Evolutionary conservation across 2,329 filamentous ascomycete genomes (phyloP).

Genomic region (Ascosphaera aggregata): DNA sequence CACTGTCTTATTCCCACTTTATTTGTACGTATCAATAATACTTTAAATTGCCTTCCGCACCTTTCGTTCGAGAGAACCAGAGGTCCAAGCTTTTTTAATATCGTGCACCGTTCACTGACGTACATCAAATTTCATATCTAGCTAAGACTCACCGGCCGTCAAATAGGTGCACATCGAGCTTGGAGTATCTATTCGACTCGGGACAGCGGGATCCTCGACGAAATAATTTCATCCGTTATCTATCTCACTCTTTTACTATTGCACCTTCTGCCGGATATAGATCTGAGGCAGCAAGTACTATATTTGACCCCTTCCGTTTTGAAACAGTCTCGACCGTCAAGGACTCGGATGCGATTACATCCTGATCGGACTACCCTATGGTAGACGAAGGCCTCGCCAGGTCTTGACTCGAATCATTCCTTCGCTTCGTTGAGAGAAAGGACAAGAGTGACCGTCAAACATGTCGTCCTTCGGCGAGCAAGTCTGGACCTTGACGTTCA

Average conservation of each 20-base stretch:
- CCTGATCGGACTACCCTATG: too few relatives aligned
- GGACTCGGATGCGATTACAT: too few relatives aligned
- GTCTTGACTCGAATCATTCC: neutral
- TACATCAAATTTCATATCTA: neutral
- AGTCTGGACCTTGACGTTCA: constrained; percentile 32
- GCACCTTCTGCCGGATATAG: too few relatives aligned
- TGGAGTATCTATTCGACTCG: too few relatives aligned
- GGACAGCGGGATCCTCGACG: too few relatives aligned
- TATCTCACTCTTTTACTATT: too few relatives aligned
- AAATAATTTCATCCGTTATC: too few relatives aligned
- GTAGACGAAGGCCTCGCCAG: neutral
- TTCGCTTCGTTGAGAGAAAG: neutral
- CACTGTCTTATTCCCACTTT: neutral
- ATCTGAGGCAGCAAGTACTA: too few relatives aligned
- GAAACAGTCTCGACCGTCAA: neutral
- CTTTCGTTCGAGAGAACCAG: neutral
- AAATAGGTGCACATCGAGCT: too few relatives aligned
- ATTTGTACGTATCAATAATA: neutral
- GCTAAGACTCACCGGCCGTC: too few relatives aligned
- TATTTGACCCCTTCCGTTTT: neutral
- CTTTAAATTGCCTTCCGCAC: neutral
- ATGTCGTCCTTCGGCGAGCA: constrained; percentile 19
- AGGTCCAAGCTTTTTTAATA: neutral
- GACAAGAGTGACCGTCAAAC: neutral
- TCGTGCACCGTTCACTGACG: neutral